Evolutionary conservation across 1,284 basidiomycete species (phyloP).

Genomic region (Leccinum proliferum): DNA sequence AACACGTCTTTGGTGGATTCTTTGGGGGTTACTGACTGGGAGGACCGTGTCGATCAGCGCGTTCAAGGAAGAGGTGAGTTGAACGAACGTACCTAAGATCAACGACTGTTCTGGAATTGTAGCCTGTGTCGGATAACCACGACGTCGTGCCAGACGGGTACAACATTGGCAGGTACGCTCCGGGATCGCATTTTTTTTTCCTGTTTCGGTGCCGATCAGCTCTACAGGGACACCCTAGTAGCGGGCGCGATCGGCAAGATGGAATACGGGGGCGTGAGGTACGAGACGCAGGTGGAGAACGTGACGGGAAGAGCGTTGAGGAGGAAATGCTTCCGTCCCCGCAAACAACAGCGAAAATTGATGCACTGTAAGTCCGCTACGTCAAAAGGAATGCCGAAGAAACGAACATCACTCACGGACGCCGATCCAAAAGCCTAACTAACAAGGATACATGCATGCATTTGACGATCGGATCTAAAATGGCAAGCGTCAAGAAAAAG

Average conservation of each 20-base stretch:
- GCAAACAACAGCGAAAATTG: too few relatives aligned
- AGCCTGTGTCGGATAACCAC: constrained; percentile 41
- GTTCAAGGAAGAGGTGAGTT: constrained; percentile 51
- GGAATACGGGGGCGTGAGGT: constrained; percentile 40
- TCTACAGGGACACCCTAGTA: constrained; percentile 39
- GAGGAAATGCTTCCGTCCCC: too few relatives aligned
- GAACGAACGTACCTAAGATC: not conserved
- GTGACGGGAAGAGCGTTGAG: constrained; percentile 13
- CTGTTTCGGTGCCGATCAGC: not conserved
- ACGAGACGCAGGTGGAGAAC: constrained; percentile 42
- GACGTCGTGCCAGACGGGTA: constrained; percentile 52
- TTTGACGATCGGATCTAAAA: too few relatives aligned
- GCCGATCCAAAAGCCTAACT: too few relatives aligned
- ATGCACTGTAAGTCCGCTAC: too few relatives aligned
- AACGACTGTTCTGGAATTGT: not conserved
- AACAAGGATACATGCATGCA: too few relatives aligned
- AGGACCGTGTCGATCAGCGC: constrained; percentile 34
- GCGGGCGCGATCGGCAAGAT: constrained; percentile 38
- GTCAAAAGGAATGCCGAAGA: too few relatives aligned
- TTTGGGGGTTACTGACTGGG: not conserved
- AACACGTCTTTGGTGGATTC: not conserved
- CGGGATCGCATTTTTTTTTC: not conserved
- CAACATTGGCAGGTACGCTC: constrained; percentile 39
- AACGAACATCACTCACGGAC: too few relatives aligned
- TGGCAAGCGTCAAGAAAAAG: too few relatives aligned